These are phyloP conservation scores for Amanita brunnescens DNA, from an alignment of 768 basidiomycete species.

Conservation along the genomic window DNA sequence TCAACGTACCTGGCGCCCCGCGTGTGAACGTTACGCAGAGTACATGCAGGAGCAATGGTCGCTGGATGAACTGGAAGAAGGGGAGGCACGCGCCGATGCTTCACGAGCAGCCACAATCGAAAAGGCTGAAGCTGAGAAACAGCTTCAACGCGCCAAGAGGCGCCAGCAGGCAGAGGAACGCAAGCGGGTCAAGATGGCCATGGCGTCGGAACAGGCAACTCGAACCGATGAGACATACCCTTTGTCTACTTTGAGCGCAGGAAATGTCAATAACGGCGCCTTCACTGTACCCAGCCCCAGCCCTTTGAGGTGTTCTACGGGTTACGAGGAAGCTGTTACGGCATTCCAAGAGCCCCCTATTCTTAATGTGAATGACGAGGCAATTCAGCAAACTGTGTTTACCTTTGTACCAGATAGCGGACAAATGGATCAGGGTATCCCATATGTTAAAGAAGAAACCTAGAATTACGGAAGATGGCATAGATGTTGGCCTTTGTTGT, in stretches of 20 bases:
- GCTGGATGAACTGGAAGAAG: constrained; percentile 71
- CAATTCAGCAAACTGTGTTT: background rate
- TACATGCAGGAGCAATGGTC: constrained; percentile 78
- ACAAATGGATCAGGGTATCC: background rate
- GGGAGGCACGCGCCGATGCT: constrained; percentile 44
- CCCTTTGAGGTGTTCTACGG: constrained; percentile 34
- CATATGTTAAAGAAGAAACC: background rate
- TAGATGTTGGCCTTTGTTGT: too few relatives aligned
- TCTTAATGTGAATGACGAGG: background rate
- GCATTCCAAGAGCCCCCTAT: background rate
- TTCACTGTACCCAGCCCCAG: constrained; percentile 31
- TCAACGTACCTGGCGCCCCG: constrained; percentile 63
- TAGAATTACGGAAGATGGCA: background rate
- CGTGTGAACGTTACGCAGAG: constrained; percentile 78
- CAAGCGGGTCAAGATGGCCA: constrained; percentile 19
- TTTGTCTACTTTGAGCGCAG: background rate
- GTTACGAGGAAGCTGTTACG: constrained; percentile 15
- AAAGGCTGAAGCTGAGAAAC: constrained; percentile 40
- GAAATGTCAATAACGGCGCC: constrained; percentile 1
- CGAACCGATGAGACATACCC: constrained; percentile 6
- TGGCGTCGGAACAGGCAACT: background rate
- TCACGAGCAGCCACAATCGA: constrained; percentile 28
- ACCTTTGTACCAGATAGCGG: background rate
- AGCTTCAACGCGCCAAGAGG: constrained; percentile 38
- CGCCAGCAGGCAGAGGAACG: constrained; percentile 44